Conservation (phyloP, 441 rosid species). For the Corymbia citriodora region DNA sequence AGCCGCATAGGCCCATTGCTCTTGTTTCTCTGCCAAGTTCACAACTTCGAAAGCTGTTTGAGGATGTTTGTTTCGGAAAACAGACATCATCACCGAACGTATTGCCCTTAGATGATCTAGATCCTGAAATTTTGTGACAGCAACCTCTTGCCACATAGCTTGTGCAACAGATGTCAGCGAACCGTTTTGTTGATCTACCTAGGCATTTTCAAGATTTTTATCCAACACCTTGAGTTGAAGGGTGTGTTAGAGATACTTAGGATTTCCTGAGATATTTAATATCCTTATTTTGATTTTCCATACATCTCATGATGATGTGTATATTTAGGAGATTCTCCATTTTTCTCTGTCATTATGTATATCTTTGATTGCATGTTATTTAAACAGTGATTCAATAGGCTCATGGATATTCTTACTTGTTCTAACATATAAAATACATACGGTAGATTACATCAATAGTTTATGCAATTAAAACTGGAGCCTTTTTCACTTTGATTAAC, state of each 20-base stretch:
- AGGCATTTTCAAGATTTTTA: neutral
- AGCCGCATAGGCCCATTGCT: neutral
- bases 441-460: neutral
- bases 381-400: neutral
- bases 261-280: neutral
- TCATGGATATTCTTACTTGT: neutral
- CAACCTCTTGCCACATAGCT: neutral
- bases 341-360: neutral
- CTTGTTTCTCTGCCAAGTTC: neutral
- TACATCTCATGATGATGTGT: neutral
- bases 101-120: neutral
- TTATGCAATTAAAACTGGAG: neutral
- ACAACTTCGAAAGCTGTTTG: neutral
- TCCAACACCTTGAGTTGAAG: neutral
- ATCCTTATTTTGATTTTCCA: neutral
- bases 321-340: neutral
- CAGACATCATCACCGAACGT: neutral
- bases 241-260: neutral
- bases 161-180: neutral
- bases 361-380: neutral
- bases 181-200: neutral
- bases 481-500: neutral
- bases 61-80: neutral
- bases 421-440: neutral
- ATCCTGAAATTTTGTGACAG: neutral